Evolutionary conservation across 352 stramenopile genomes (phyloP), one percentile per base, ranked within the genome.

Genomic region (Phytophthora sojae): DNA sequence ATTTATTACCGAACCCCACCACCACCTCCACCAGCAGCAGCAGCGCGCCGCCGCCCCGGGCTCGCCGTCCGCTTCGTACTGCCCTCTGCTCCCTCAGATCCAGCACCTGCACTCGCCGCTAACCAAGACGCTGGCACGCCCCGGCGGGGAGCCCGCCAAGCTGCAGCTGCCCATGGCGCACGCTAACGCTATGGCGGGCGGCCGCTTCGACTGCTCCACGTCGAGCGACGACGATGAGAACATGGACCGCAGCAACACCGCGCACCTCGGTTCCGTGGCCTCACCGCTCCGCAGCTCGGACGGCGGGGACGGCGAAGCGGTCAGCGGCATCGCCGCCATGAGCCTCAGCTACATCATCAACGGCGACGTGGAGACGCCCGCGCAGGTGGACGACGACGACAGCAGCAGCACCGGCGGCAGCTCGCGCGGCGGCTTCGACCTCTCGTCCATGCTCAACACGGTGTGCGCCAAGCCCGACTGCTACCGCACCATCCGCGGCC

Each of bases 331-430:
- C 51, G 80, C 84, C 15, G 86, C 86, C 67, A 94, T 94, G 87
- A 92, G 87, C 21, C 85, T 94, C 54, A 93, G 87, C 81, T 94
- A 86, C 69, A 94, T 94, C 74, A 89, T 93, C 56, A 90, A 94
- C 73, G 77, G 79, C 62, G 79, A 89, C 30, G 67, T 85, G 67
- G 76, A 79, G 62, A 60, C 79, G 45, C 39, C 52, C n/a, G 37
- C 42, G 35, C 42, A 69, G 12, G 14, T 71, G 55, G 71, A 76
- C 53, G 68, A 76, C 57, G 71, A 81, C 30, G 73, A 77, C 57
- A 75, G 65, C 57, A 79, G 64, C 49, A 71, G 64, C 52, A 70
- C 68, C 11, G 68, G 61, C 52, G 71, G 63, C 54, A 82, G 68
- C 56, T 71, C 55, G 6, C 68, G 68, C 15, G 68, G 64, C n/a